These are phyloP conservation scores for Phytophthora pseudosyringae DNA, from an alignment of 352 stramenopile genomes.

Conservation along the genomic window DNA sequence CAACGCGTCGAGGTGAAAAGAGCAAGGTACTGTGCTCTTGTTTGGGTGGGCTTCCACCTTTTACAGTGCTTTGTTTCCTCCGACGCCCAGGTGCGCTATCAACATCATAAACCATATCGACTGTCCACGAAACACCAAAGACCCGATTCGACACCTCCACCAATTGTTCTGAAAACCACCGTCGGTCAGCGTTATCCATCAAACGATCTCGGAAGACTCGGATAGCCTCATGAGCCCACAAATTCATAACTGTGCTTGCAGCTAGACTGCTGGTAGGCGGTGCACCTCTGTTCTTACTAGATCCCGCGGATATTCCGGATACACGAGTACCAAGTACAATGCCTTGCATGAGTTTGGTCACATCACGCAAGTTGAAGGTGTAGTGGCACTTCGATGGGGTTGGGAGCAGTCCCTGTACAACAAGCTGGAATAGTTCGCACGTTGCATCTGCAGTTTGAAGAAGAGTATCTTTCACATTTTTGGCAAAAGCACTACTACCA, in stretches of 20 bases:
- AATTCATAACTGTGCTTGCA: slow-evolving; percentile 55
- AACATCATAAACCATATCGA: slow-evolving; percentile 45
- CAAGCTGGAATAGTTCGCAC: slow-evolving; percentile 62
- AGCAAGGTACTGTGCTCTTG: slow-evolving; percentile 16
- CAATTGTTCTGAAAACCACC: slow-evolving; percentile 88
- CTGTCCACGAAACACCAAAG: slow-evolving; percentile 73
- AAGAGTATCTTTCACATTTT: slow-evolving; percentile 62
- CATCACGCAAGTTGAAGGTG: slow-evolving; percentile 83
- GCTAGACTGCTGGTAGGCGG: slow-evolving; percentile 19
- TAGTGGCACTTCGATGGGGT: slow-evolving; percentile 88
- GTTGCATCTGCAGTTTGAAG: slow-evolving; percentile 64
- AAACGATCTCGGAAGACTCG: slow-evolving; percentile 94
- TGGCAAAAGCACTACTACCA: slow-evolving; percentile 30
- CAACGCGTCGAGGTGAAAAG: slow-evolving; percentile 30
- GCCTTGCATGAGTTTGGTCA: slow-evolving; percentile 83
- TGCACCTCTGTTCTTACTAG: slow-evolving; percentile 12
- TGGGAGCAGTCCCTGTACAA: slow-evolving; percentile 64
- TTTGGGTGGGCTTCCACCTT: slow-evolving; percentile 12
- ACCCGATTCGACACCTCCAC: slow-evolving; percentile 62
- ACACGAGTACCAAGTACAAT: slow-evolving; percentile 64
- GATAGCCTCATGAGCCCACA: slow-evolving; percentile 93
- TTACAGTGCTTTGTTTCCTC: neutral
- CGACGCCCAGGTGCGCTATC: slow-evolving; percentile 3
- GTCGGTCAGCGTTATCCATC: slow-evolving; percentile 79
- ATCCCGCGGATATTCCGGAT: slow-evolving; percentile 14